Evolutionary conservation across 345 rosid genomes (phyloP).

Genomic region (Eucalyptus pauciflora): DNA sequence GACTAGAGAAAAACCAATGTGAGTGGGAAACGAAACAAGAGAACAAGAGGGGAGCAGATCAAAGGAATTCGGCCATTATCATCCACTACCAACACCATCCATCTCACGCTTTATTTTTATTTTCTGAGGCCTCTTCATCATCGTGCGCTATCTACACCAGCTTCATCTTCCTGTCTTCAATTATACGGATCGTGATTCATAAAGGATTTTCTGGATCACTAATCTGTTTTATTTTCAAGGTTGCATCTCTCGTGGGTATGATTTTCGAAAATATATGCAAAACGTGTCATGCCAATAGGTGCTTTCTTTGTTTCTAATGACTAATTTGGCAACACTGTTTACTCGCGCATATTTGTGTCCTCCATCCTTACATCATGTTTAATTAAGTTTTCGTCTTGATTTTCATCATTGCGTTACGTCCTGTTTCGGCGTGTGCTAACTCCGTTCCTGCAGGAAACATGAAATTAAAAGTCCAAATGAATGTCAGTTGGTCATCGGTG

Average conservation of each 20-base stretch:
- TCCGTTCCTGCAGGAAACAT: too few relatives aligned
- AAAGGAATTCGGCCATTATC: neutral
- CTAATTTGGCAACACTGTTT: neutral
- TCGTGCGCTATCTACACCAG: neutral
- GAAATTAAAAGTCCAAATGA: too few relatives aligned
- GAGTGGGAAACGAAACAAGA: too few relatives aligned
- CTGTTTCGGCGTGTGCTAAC: neutral
- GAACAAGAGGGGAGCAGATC: too few relatives aligned
- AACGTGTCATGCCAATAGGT: too few relatives aligned
- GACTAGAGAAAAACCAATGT: rapidly evolving
- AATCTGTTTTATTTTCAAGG: too few relatives aligned
- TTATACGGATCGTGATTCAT: too few relatives aligned
- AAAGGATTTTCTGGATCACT: too few relatives aligned
- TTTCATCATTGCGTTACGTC: neutral
- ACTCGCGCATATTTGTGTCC: neutral
- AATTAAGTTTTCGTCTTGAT: neutral
- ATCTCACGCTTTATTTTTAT: neutral
- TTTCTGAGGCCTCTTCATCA: neutral
- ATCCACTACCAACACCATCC: neutral
- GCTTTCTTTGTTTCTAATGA: too few relatives aligned
- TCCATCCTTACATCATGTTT: neutral
- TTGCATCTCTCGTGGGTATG: too few relatives aligned
- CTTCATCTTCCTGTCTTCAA: too few relatives aligned
- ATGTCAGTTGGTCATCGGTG: neutral
- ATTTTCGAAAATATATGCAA: too few relatives aligned